Base-by-base conservation (phyloP, 2,329 filamentous ascomycete species). In the Neonectria coccinea region DNA sequence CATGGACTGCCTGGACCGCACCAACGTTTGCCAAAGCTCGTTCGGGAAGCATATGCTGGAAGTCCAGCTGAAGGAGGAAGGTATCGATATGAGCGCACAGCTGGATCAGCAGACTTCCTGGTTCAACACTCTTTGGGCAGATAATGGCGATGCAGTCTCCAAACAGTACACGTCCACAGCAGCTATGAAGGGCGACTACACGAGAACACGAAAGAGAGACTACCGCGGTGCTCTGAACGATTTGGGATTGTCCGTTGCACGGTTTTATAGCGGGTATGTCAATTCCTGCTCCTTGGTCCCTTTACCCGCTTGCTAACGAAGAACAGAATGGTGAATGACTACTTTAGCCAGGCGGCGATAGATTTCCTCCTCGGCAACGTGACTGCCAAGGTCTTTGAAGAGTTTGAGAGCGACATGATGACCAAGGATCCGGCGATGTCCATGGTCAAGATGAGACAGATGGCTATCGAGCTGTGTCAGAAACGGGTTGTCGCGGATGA, bases 101-200 rank as follows among this genome's bases (percentile, higher is more conserved):
- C 79, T 85, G 25, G 93, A 97, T 76, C 91, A 93, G 62, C 88
- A 90, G 59, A 97, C 92, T 5, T 86, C 89, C 50, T 98, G 95
- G 94, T 98, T 98, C 82, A 98, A 99, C 78, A 94, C 89, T 0
- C 83, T 98, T 0, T 99, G 96, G 95, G 96, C 96, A 0, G 96
- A 99, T 76, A 99, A 99, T 70, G 96, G 96, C 14, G 96, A 99
- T 78, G 93, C 94, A 0, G 93, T 98, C 59, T 97, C 93, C 0
- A 94, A 94, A 70, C 95, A 97, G 77, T 99, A 99, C 78, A 94
- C 96, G 1, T 97, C 94, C 10, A 98, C 96, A 0, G 93, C 94
- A 2, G 96, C 96, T 0, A 88, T 99, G 80, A 99, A 99, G 76
- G 96, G 96, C 9, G 96, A 99, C 78, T 99, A 95, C 75, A 99